These are phyloP conservation scores for Lichtheimia ramosa DNA, from an alignment of 371 early-diverging fungal genomes.

Conservation along the genomic window DNA sequence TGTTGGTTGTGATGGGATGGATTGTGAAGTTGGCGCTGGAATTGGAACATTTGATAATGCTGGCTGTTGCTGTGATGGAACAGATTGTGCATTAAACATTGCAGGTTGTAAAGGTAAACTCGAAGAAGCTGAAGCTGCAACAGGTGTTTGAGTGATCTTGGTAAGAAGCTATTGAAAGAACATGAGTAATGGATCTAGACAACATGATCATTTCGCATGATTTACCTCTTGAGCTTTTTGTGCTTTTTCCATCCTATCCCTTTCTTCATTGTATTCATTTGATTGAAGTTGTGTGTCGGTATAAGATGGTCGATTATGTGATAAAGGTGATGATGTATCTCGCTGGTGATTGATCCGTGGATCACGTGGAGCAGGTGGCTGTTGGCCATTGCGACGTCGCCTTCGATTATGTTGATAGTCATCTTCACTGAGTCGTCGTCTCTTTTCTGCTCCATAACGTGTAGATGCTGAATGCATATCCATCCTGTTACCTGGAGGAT, in stretches of 20 bases:
- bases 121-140: background rate
- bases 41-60: background rate
- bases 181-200: background rate
- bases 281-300: background rate
- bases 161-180: constrained; percentile 13
- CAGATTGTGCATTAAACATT: background rate
- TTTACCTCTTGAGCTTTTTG: constrained; percentile 34
- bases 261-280: background rate
- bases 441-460: background rate
- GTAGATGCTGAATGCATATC: no score
- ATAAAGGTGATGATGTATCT: no score
- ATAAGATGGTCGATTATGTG: constrained; percentile 1
- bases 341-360: no score
- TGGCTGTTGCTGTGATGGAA: background rate
- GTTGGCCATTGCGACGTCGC: no score
- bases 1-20: constrained; percentile 2
- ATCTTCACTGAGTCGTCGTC: constrained; percentile 3
- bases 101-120: background rate
- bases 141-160: constrained; percentile 17
- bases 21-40: constrained; percentile 1
- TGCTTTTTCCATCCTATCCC: constrained; percentile 25
- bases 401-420: background rate
- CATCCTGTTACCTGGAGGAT: background rate
- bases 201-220: background rate
- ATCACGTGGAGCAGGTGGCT: no score